phyloP scores from a whole-genome alignment of 2,329 filamentous ascomycete genomes.

The Fusarium neocosmosporiellum region DNA sequence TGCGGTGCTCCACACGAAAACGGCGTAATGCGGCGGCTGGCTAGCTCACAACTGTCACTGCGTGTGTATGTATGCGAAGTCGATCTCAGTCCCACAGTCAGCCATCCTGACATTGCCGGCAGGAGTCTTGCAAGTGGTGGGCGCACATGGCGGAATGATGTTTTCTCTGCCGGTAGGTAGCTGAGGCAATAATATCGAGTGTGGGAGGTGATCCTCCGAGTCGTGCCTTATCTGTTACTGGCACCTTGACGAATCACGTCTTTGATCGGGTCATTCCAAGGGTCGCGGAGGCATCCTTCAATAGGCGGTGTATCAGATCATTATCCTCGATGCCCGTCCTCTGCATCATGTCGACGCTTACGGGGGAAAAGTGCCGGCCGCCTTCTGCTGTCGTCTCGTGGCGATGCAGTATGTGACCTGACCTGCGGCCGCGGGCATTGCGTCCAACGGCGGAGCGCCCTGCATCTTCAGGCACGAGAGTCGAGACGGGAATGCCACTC shows the following conservation, averaged over 20 bases:
- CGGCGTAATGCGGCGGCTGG: background rate
- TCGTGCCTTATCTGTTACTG: background rate
- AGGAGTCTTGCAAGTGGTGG: background rate
- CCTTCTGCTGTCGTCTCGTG: background rate
- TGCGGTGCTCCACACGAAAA: background rate
- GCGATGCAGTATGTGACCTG: conserved; percentile 6
- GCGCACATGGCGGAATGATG: background rate
- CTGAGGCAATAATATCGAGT: background rate
- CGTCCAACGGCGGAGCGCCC: conserved; percentile 4
- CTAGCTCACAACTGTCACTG: conserved; percentile 1
- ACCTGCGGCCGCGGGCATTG: conserved; percentile 3
- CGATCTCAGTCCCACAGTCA: background rate
- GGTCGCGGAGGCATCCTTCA: background rate
- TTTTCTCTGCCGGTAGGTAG: background rate
- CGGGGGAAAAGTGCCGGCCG: background rate
- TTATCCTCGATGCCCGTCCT: background rate
- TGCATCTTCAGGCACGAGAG: background rate
- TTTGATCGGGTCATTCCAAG: background rate
- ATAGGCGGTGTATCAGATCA: conserved; percentile 13
- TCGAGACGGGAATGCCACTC: background rate
- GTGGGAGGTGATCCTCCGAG: background rate
- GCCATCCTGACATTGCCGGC: background rate
- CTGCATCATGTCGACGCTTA: conserved; percentile 4
- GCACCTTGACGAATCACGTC: background rate
- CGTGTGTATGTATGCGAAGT: background rate